Evolutionary conservation across 1,284 basidiomycete species (phyloP).

Genomic region (Cutaneotrichosporon dermatis): DNA sequence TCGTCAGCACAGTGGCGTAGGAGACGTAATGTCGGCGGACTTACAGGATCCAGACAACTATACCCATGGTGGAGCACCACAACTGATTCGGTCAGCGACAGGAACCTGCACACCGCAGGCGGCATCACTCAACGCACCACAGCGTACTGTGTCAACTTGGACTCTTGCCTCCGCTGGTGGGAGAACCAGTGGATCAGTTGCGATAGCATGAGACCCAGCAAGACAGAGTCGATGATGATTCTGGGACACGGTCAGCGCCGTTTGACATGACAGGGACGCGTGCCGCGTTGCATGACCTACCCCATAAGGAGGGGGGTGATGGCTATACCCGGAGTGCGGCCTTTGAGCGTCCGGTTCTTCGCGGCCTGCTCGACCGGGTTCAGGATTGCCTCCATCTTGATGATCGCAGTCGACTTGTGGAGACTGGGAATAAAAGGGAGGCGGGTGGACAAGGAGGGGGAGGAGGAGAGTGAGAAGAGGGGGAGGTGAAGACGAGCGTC

Average conservation of each 20-base stretch:
- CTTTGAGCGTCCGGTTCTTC: neutral
- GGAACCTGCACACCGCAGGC: no score
- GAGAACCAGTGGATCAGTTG: constrained; percentile 13
- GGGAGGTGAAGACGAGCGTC: neutral
- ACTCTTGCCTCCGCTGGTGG: constrained; percentile 12
- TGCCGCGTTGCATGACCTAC: neutral
- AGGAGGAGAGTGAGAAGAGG: neutral
- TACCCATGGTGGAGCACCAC: constrained; percentile 1
- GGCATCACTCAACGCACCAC: constrained; percentile 9
- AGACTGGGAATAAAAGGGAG: no score
- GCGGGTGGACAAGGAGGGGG: neutral
- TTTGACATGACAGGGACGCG: no score
- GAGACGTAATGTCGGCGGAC: neutral
- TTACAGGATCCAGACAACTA: constrained; percentile 1
- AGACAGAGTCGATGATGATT: constrained; percentile 12
- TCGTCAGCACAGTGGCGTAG: neutral
- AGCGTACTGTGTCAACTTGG: constrained; percentile 1
- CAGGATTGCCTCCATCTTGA: neutral
- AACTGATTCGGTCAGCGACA: neutral
- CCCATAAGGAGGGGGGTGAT: constrained; percentile 17
- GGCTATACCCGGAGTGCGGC: neutral
- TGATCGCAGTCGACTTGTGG: neutral
- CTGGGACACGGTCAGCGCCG: neutral
- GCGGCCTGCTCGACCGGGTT: neutral
- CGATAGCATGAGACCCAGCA: constrained; percentile 11